A percentile compares a stretch with the other conserved stretches of the same genome.
Conservation (phyloP, 148 eudicot genomes). For the Pouteria glomerata region DNA sequence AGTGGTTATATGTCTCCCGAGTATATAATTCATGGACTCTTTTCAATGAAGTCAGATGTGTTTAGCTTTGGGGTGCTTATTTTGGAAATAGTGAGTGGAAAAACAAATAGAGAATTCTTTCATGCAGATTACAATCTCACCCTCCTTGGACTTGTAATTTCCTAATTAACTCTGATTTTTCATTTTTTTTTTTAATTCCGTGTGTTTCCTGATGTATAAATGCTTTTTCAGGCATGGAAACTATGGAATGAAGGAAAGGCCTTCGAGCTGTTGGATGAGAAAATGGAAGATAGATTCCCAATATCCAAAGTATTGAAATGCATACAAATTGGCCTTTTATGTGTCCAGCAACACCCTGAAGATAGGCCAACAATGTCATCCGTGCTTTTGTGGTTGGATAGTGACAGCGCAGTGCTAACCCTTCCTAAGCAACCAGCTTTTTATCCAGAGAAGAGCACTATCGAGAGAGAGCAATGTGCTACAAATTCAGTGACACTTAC, state of each 20-base stretch:
- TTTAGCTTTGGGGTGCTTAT: background rate
- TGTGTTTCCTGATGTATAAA: no score
- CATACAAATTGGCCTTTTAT: background rate
- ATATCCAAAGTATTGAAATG: background rate
- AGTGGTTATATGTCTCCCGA: background rate
- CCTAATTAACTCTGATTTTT: background rate
- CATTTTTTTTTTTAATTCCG: no score
- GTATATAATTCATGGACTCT: background rate
- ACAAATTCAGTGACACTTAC: no score
- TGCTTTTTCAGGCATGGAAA: slow-evolving; percentile 4
- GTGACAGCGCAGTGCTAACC: background rate
- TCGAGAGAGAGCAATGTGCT: no score
- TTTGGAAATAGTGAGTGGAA: background rate
- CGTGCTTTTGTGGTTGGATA: background rate
- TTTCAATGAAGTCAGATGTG: background rate
- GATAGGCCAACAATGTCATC: background rate
- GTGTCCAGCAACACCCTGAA: background rate
- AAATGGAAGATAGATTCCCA: background rate
- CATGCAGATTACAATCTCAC: background rate
- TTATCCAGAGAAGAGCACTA: background rate
- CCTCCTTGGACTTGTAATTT: background rate
- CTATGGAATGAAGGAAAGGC: background rate
- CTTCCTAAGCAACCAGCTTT: background rate
- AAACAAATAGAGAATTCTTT: background rate
- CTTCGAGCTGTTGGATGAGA: background rate